Conservation (phyloP, 2,329 filamentous ascomycete species). For the Aureobasidium sp. region DNA sequence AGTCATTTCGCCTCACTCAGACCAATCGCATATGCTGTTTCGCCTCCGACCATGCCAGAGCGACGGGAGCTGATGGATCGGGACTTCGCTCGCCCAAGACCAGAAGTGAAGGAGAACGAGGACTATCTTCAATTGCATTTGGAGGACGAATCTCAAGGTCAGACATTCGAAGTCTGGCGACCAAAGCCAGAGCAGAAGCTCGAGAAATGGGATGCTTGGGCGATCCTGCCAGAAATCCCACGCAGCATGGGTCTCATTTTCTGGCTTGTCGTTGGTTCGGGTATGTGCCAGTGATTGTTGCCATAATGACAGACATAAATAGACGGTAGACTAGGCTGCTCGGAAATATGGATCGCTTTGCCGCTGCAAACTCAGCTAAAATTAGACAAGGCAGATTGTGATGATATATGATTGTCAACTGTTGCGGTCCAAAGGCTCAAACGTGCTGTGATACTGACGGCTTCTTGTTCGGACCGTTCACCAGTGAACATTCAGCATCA, state of each 20-base stretch:
- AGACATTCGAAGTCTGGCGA: conserved; percentile 2
- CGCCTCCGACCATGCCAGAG: conserved; percentile 50
- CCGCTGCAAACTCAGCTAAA: not conserved
- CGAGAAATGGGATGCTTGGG: conserved; percentile 6
- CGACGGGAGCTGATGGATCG: conserved; percentile 48
- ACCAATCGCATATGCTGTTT: conserved; percentile 53
- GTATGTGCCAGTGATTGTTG: not conserved
- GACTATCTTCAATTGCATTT: not conserved
- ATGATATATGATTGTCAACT: not conserved
- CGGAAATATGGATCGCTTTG: not conserved
- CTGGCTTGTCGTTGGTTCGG: not conserved
- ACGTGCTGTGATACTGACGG: not conserved
- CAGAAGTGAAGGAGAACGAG: not conserved
- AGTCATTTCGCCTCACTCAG: conserved; percentile 1
- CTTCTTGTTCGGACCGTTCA: too few relatives aligned
- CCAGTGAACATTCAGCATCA: too few relatives aligned
- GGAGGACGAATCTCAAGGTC: not conserved
- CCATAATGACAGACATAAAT: not conserved
- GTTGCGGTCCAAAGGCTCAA: not conserved
- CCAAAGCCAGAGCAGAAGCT: conserved; percentile 6
- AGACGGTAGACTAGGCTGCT: not conserved
- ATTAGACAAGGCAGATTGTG: not conserved
- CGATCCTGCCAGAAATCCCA: conserved; percentile 3
- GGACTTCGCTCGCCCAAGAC: conserved; percentile 43
- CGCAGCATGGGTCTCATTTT: not conserved